phyloP scores from a whole-genome alignment of 2,329 filamentous ascomycete genomes.

The Cordyceps farinosa region DNA sequence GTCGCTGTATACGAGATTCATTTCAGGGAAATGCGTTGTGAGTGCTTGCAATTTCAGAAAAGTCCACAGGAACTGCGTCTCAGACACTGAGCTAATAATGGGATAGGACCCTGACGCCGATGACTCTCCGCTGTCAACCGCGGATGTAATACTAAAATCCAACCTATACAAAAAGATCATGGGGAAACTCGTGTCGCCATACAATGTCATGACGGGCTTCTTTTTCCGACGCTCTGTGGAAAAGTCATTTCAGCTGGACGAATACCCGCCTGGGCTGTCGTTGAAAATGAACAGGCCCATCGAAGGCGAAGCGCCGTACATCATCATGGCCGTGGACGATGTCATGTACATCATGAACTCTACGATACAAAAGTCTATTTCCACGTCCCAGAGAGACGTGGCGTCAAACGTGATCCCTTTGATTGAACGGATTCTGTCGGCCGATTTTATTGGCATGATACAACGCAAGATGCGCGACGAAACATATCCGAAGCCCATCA shows the following conservation, averaged over 20 bases:
- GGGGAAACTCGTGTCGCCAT: constrained; percentile 70
- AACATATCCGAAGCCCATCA: constrained; percentile 75
- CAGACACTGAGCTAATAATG: constrained; percentile 19
- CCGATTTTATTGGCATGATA: constrained; percentile 94
- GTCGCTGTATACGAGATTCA: constrained; percentile 87
- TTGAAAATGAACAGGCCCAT: constrained; percentile 70
- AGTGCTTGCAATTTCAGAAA: constrained; percentile 28
- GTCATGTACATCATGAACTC: constrained; percentile 99
- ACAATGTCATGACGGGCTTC: constrained; percentile 91
- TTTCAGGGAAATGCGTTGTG: constrained; percentile 82
- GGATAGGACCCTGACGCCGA: constrained; percentile 50
- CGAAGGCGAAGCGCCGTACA: constrained; percentile 77
- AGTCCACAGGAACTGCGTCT: neutral
- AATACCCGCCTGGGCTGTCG: constrained; percentile 74
- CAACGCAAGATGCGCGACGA: constrained; percentile 98
- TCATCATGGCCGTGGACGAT: constrained; percentile 93
- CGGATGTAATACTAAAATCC: constrained; percentile 72
- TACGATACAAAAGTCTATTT: constrained; percentile 79
- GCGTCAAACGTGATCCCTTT: constrained; percentile 75
- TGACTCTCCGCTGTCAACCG: constrained; percentile 59
- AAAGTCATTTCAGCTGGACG: constrained; percentile 95
- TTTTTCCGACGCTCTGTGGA: constrained; percentile 96
- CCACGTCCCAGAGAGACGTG: constrained; percentile 78
- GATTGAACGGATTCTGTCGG: constrained; percentile 73
- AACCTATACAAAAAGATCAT: constrained; percentile 76